Base-by-base conservation (phyloP, 129 eudicot species). In the Escallonia rubra region DNA sequence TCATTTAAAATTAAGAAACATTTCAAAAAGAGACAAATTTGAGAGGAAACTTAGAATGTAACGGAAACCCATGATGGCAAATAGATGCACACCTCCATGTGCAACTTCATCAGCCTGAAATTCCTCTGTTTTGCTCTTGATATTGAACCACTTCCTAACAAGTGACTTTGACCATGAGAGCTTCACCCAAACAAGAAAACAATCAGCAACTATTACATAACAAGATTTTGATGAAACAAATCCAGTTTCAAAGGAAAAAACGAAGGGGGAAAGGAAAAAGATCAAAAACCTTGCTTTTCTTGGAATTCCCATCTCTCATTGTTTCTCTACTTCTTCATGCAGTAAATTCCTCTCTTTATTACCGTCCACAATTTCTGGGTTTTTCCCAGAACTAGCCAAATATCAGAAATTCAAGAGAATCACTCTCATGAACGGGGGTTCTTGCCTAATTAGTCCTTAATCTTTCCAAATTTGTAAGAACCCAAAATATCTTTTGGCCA, bases 141-240 rank as follows among this genome's bases (percentile, higher is more conserved):
- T 75, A 76, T 86, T 92, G 76, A 92, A 86, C 96, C 96, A 92
- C 55, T 88, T 92, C 46, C 96, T 80, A 43, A 92, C 90, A 71
- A 92, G 74, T 66, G 89, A 79, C 78, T 82, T 91, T 41, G 97
- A 83, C 97, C 97, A 91, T 14, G 90, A 91, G 64, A 91, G 91
- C 97, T 91, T 69, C 79, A 79, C 40, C 69, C 45, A 56, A 60
- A 66, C 3, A 68, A 64, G 23, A 57, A 23, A 53, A 62, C n/a
- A 73, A 41, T 67, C 61, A 71, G 66, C 63, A 67, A 39, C 34
- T 41, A 57, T 65, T 67, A 51, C 7, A 51, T 44, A 41, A 23
- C 34, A 23, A 23, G 34, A 23, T 23, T 23, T 23, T 23, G 34
- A 0, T 23, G 61, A 57, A 57, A 61, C 2, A 16, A 8, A 10